Base-by-base conservation (phyloP, 495 filamentous ascomycete species). In the Neurospora sp. region DNA sequence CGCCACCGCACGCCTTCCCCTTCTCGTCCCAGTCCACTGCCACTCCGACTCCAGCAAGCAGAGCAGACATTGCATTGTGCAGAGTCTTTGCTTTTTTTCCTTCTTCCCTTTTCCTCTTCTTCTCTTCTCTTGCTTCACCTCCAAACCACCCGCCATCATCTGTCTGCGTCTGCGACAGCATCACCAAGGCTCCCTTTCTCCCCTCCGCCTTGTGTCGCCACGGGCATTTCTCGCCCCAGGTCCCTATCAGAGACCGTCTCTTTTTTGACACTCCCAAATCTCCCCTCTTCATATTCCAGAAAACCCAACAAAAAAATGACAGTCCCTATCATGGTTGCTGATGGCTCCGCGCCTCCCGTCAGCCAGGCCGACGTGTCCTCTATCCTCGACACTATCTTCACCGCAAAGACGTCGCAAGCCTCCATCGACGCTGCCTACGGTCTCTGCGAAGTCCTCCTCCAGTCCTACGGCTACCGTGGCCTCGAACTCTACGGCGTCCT, bases 371-470 rank as follows among this genome's bases (percentile, higher is more conserved):
- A 97, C 77, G 83, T 98, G 74, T 81, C 89, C 70, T 87, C 89
- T 35, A 79, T 97, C 35, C 86, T 97, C 78, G 84, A 90, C 75
- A 90, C 86, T 44, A 88, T 96, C 75, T 95, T 97, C 85, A 89
- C 82, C 40, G 90, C 94, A 40, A 89, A 94, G 76, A 92, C 91
- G 3, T 97, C 96, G 7, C 90, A 93, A 78, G 89, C 89, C 74
- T 96, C 95, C 5, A 89, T 99, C 71, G 94, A 97, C 81, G 92
- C 90, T 78, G 85, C 92, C 62, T 97, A 98, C 78, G 90, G 89
- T 16, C 86, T 99, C 69, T 91, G 92, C 79, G 91, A 93, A 77
- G 81, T 94, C 8, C 84, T 98, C 11, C 84, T 94, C 72, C 90
- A 92, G 79, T 91, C 92, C 31, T 89, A 93, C 76, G 94, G 93